These are phyloP conservation scores for Glycyrrhiza uralensis DNA, from an alignment of 306 rosid species.

Conservation along the genomic window DNA sequence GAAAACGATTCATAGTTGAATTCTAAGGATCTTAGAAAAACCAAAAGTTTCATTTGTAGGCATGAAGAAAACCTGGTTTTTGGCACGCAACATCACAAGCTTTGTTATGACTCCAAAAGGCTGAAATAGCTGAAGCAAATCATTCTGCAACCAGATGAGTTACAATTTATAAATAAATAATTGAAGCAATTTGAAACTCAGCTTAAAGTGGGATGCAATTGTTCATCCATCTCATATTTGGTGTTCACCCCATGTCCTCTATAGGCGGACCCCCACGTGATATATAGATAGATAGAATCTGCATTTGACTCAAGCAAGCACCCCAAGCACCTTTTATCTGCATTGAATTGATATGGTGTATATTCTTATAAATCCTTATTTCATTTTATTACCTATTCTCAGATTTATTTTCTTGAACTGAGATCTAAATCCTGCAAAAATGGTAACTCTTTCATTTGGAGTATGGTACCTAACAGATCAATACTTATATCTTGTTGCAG, in stretches of 20 bases:
- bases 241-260: not conserved
- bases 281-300: not conserved
- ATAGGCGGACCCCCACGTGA: not conserved
- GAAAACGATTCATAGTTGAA: not conserved
- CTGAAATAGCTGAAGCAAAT: constrained; percentile 96
- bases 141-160: constrained; percentile 60
- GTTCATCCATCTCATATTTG: not conserved
- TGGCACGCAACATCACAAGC: constrained; percentile 99
- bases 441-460: not conserved
- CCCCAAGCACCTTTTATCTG: not conserved
- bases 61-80: constrained; percentile 76
- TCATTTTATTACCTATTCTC: not conserved
- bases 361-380: not conserved
- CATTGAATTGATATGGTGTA: not conserved
- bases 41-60: not conserved
- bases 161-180: constrained; percentile 20
- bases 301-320: constrained; percentile 10
- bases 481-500: not conserved
- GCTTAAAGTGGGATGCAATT: not conserved
- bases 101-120: constrained; percentile 97
- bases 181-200: not conserved
- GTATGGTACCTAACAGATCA: not conserved
- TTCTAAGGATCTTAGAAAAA: not conserved
- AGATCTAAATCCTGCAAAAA: not conserved
- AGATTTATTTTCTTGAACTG: not conserved